phyloP scores from a whole-genome alignment of 2,329 filamentous ascomycete species.

The Trichoderma atrobrunneum region DNA sequence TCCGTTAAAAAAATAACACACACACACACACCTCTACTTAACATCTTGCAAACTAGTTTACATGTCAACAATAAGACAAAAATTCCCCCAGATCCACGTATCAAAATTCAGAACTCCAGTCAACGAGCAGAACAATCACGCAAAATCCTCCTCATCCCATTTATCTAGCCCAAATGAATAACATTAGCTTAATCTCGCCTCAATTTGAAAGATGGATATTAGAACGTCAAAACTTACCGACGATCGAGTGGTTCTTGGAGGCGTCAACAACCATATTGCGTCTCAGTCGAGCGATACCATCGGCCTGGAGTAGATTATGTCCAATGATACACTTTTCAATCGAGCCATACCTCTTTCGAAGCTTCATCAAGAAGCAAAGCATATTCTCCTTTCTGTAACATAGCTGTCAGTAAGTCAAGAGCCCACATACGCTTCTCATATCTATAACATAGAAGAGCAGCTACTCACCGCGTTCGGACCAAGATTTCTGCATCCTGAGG shows the following conservation, averaged over 20 bases:
- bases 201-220: neutral
- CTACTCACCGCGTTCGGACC: neutral
- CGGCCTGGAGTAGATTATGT: neutral
- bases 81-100: neutral
- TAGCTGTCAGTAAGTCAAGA: neutral
- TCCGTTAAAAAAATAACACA: neutral
- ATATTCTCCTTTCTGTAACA: neutral
- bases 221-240: neutral
- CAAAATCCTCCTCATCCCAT: neutral
- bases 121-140: neutral
- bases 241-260: neutral
- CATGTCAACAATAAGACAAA: neutral
- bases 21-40: neutral
- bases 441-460: neutral
- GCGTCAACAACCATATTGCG: neutral
- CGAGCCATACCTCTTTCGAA: neutral
- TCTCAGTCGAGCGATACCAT: neutral
- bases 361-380: neutral
- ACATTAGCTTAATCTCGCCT: neutral
- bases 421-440: neutral
- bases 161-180: neutral
- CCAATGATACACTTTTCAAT: neutral
- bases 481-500: neutral
- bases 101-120: neutral
- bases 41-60: neutral